Evolutionary conservation across 306 rosid species (phyloP).

Genomic region (Quercus cerris): DNA sequence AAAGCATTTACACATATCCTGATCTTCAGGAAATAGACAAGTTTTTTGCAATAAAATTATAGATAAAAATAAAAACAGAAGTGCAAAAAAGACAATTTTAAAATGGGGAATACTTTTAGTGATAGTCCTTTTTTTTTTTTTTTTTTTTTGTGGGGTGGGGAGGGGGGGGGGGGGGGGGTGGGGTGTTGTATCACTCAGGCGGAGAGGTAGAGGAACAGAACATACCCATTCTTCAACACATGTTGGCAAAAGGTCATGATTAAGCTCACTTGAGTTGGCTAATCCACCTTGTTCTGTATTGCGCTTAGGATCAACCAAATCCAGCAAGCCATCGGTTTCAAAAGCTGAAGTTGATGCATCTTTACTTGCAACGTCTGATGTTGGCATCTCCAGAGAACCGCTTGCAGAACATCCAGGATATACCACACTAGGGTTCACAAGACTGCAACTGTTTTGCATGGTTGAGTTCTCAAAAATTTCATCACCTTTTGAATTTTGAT

Average conservation of each 20-base stretch:
- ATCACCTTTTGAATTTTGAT: slow-evolving; percentile 16
- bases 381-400: slow-evolving; percentile 32
- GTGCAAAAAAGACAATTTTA: background rate
- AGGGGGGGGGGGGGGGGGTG: background rate
- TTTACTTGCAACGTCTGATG: slow-evolving; percentile 36
- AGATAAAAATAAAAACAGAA: background rate
- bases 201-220: background rate
- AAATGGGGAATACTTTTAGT: background rate
- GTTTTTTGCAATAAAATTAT: background rate
- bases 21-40: background rate
- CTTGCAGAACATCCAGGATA: slow-evolving; percentile 16
- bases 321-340: slow-evolving; percentile 17
- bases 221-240: slow-evolving; percentile 34
- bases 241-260: slow-evolving; percentile 20
- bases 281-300: slow-evolving; percentile 19
- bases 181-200: too few relatives aligned
- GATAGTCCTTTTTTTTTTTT: background rate
- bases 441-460: slow-evolving; percentile 22
- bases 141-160: too few relatives aligned
- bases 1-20: background rate
- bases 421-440: slow-evolving; percentile 12
- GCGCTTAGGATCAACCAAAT: slow-evolving; percentile 35
- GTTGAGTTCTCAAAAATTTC: slow-evolving; percentile 17
- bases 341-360: slow-evolving; percentile 25
- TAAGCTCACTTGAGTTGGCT: slow-evolving; percentile 28